Evolutionary conservation across 257 asterid species (phyloP).

Genomic region (Penstemon newberryi): DNA sequence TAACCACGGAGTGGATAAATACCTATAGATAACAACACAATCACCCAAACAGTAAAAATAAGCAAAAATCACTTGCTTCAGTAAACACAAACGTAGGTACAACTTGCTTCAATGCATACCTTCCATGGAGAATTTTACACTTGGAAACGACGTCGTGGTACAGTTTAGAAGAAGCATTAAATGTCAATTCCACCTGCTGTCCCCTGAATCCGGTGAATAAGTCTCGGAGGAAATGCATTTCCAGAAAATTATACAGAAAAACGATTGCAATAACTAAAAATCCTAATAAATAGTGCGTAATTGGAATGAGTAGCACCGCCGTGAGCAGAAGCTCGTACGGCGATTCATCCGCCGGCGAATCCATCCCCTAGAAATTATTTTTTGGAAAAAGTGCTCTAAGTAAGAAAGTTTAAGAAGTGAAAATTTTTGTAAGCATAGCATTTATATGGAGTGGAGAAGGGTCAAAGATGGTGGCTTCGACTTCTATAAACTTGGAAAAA

Average conservation of each 20-base stretch:
- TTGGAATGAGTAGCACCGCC: conserved; percentile 49
- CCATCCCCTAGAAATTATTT: no score
- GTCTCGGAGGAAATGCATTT: conserved; percentile 63
- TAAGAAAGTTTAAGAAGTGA: no score
- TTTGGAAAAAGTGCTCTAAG: no score
- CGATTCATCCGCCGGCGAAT: conserved; percentile 29
- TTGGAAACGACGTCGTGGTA: conserved; percentile 60
- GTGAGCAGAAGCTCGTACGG: conserved; percentile 48
- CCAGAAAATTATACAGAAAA: conserved; percentile 56
- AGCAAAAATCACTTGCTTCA: not conserved
- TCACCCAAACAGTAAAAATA: not conserved
- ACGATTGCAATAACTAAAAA: conserved; percentile 34
- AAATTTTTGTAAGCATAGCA: no score
- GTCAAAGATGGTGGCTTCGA: no score
- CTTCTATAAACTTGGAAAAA: no score
- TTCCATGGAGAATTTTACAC: conserved; percentile 66
- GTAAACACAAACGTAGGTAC: not conserved
- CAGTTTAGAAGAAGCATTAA: conserved; percentile 47
- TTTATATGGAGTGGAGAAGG: no score
- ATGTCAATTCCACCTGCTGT: conserved; percentile 52
- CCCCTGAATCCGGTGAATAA: conserved; percentile 70
- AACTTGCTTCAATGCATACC: conserved; percentile 32
- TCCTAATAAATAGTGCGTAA: conserved; percentile 50
- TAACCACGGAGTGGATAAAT: conserved; percentile 76
- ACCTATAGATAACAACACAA: conserved; percentile 39